These are phyloP conservation scores for Cyanidiococcus yangmingshanensis DNA, from an alignment of 23 red algal genomes.

Conservation along the genomic window DNA sequence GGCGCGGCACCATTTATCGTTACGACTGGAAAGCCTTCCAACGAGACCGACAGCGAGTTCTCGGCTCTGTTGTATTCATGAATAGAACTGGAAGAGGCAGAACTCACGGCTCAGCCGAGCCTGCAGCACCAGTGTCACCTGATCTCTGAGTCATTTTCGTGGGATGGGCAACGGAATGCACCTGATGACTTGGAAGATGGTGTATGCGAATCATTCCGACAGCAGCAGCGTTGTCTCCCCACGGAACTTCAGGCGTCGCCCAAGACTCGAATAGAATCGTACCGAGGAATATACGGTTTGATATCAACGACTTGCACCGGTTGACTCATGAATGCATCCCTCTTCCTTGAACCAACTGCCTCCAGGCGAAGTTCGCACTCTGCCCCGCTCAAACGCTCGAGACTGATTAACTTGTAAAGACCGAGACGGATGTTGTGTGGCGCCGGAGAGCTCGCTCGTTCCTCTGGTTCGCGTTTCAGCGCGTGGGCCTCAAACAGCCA, in stretches of 20 bases:
- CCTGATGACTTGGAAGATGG: too few species aligned
- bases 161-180: too few species aligned
- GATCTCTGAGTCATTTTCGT: too few species aligned
- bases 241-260: too few species aligned
- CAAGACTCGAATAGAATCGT: neutral
- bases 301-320: slow-evolving; percentile 10
- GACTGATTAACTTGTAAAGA: neutral
- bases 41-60: neutral
- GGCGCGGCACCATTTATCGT: slow-evolving; percentile 7
- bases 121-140: too few species aligned
- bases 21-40: slow-evolving; percentile 21
- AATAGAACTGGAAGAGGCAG: neutral
- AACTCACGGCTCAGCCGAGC: neutral
- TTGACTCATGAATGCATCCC: neutral
- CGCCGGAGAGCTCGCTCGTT: neutral
- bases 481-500: slow-evolving; percentile 5
- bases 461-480: neutral
- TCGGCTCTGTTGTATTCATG: neutral
- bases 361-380: neutral
- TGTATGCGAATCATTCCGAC: too few species aligned
- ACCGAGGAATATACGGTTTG: neutral
- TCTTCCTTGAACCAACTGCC: neutral
- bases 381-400: neutral
- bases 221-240: too few species aligned
- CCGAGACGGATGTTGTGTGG: neutral